Evolutionary conservation across 164 flowering plant genomes (phyloP).

Genomic region (Vitis rupestris): DNA sequence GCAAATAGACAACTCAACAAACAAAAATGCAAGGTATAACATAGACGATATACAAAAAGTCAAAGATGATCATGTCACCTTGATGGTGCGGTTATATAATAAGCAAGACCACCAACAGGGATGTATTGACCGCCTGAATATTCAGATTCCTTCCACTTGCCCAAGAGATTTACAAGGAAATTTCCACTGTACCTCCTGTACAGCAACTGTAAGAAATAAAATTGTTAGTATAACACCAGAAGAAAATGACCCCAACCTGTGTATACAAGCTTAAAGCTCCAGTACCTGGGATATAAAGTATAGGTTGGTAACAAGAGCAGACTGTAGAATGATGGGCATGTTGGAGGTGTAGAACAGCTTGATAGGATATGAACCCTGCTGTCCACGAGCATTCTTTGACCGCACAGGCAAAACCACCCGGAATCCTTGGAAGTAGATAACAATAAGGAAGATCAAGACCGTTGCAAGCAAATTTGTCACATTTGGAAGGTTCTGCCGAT

Average conservation of each 20-base stretch:
- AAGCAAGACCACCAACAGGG: conserved; percentile 75
- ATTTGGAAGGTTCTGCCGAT: conserved; percentile 70
- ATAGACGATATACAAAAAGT: no score
- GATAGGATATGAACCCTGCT: conserved; percentile 83
- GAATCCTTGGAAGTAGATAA: conserved; percentile 77
- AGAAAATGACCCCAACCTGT: neutral
- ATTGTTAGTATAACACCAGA: no score
- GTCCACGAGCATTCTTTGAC: conserved; percentile 81
- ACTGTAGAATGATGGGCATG: conserved; percentile 81
- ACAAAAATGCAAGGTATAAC: no score
- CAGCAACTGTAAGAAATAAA: conserved; percentile 36
- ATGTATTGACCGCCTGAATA: conserved; percentile 59
- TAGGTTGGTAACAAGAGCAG: conserved; percentile 77
- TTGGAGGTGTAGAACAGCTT: conserved; percentile 79
- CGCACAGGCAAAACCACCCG: conserved; percentile 68
- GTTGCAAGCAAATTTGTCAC: conserved; percentile 71
- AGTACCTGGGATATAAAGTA: conserved; percentile 81
- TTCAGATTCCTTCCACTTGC: conserved; percentile 73
- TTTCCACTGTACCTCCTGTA: conserved; percentile 65
- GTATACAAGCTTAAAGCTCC: neutral
- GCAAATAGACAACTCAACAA: neutral
- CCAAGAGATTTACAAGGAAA: conserved; percentile 63
- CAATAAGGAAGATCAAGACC: conserved; percentile 58
- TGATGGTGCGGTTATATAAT: conserved; percentile 67
- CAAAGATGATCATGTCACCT: conserved; percentile 29